phyloP scores from a whole-genome alignment of 2,329 filamentous ascomycete species.

The Fusarium subtropicale region DNA sequence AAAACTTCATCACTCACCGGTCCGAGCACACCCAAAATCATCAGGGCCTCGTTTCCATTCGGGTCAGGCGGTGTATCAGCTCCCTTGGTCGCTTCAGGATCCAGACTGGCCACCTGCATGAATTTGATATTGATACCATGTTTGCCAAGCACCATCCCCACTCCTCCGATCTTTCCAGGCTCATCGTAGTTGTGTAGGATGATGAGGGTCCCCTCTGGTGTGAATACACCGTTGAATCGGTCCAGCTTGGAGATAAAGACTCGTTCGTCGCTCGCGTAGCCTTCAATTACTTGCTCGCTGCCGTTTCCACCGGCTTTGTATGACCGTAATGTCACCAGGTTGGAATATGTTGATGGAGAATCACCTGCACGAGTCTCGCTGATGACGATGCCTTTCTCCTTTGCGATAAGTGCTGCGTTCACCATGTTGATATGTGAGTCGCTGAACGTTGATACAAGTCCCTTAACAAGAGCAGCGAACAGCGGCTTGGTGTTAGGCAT shows the following conservation, averaged over 20 bases:
- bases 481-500: conserved; percentile 82
- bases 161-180: conserved; percentile 84
- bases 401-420: conserved; percentile 80
- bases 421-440: conserved; percentile 82
- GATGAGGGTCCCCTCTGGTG: conserved; percentile 78
- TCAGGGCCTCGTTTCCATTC: conserved; percentile 75
- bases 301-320: conserved; percentile 49
- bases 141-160: conserved; percentile 76
- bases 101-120: conserved; percentile 77
- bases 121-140: conserved; percentile 82
- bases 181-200: conserved; percentile 85
- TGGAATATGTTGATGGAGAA: conserved; percentile 73
- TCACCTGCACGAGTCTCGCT: conserved; percentile 77
- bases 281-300: conserved; percentile 66
- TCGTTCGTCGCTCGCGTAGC: conserved; percentile 72
- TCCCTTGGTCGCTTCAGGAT: conserved; percentile 42
- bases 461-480: conserved; percentile 82
- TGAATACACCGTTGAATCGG: conserved; percentile 78
- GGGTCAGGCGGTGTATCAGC: conserved; percentile 37
- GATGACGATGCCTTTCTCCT: conserved; percentile 81
- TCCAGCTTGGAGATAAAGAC: conserved; percentile 79
- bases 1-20: conserved; percentile 69
- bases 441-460: conserved; percentile 76
- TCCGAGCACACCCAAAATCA: conserved; percentile 82
- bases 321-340: conserved; percentile 76